Conservation (phyloP, 1,284 basidiomycete species). For the Spongiforma sp. region DNA sequence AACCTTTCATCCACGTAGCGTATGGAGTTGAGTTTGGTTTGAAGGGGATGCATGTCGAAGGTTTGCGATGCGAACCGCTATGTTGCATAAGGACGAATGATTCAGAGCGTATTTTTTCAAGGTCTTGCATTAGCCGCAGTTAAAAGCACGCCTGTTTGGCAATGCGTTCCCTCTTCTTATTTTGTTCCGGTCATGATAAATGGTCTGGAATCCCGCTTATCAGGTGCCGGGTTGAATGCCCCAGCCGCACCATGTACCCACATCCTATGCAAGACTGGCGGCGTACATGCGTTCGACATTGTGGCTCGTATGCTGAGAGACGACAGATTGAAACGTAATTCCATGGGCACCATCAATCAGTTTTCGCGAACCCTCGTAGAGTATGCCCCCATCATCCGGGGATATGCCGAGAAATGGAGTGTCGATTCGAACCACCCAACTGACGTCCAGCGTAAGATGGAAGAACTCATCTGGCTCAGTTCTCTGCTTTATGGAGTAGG, state of each 20-base stretch:
- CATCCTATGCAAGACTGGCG: constrained; percentile 5
- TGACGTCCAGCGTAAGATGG: constrained; percentile 48
- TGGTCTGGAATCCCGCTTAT: constrained; percentile 11
- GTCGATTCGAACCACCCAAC: constrained; percentile 31
- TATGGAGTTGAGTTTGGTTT: constrained; percentile 39
- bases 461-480: constrained; percentile 51
- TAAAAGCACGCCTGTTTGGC: constrained; percentile 13
- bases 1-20: constrained; percentile 37
- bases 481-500: constrained; percentile 48
- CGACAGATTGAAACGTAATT: constrained; percentile 12
- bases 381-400: constrained; percentile 8
- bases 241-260: neutral
- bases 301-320: constrained; percentile 34
- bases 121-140: constrained; percentile 32
- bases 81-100: neutral
- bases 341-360: neutral
- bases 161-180: constrained; percentile 25
- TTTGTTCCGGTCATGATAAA: constrained; percentile 6
- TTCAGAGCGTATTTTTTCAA: constrained; percentile 11
- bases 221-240: no score
- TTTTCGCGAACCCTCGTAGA: constrained; percentile 7
- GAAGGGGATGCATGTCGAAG: constrained; percentile 37
- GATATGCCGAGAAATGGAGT: constrained; percentile 32
- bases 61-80: constrained; percentile 12
- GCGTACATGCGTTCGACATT: constrained; percentile 34